phyloP scores from a whole-genome alignment of 805 yeast genomes.

The Candida fluviatilis region DNA sequence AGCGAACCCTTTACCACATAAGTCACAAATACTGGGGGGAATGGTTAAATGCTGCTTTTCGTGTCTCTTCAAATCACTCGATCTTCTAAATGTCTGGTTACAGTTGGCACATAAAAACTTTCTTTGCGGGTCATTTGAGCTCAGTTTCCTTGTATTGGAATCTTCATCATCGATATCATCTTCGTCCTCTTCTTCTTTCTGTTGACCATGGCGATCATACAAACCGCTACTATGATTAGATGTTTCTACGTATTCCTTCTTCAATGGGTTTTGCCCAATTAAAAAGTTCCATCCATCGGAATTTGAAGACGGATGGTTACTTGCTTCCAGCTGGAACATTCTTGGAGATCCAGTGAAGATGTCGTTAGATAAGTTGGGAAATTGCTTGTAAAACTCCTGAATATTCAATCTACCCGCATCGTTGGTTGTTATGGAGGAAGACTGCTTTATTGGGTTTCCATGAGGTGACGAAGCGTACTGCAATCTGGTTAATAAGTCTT shows the following conservation, averaged over 20 bases:
- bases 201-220: neutral
- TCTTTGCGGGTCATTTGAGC: constrained; percentile 12
- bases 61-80: constrained; percentile 69
- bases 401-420: constrained; percentile 40
- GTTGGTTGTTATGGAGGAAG: constrained; percentile 30
- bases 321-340: neutral
- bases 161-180: constrained; percentile 1
- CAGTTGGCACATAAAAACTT: constrained; percentile 60
- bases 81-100: constrained; percentile 58
- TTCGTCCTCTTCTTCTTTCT: constrained; percentile 5
- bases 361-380: constrained; percentile 42
- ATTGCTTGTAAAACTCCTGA: constrained; percentile 36
- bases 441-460: constrained; percentile 44
- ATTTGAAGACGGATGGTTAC: constrained; percentile 11
- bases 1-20: constrained; percentile 81
- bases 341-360: constrained; percentile 20
- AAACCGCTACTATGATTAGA: neutral
- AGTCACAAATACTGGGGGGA: constrained; percentile 70
- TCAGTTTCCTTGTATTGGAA: neutral
- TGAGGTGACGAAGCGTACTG: constrained; percentile 59
- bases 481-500: constrained; percentile 52
- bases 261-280: constrained; percentile 14
- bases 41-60: constrained; percentile 69
- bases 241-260: neutral
- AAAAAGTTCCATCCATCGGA: constrained; percentile 32